Evolutionary conservation across 345 rosid species (phyloP).

Genomic region (Pugionium cornutum): DNA sequence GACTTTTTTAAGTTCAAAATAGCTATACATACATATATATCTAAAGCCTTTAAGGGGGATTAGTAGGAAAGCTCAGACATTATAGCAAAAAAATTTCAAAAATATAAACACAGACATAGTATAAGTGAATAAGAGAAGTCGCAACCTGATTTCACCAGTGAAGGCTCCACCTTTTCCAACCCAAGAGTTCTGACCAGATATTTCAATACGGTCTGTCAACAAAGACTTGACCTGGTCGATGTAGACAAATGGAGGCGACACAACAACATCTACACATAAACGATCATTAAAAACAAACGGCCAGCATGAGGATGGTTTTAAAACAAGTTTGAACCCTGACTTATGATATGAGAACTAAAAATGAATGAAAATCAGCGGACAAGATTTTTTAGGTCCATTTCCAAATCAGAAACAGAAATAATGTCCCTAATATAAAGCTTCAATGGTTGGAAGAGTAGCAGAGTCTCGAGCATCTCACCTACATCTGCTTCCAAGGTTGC

Average conservation of each 20-base stretch:
- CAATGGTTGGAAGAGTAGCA: conserved; percentile 2
- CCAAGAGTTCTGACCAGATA: conserved; percentile 98
- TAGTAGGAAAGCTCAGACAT: neutral
- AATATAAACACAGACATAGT: neutral
- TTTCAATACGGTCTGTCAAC: conserved; percentile 66
- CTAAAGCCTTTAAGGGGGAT: neutral
- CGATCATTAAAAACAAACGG: conserved; percentile 11
- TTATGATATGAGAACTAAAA: neutral
- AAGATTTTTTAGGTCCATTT: conserved; percentile 6
- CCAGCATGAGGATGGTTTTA: conserved; percentile 2
- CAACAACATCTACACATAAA: conserved; percentile 72
- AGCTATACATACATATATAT: neutral
- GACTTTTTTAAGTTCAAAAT: neutral
- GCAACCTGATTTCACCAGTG: conserved; percentile 97
- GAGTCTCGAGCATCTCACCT: conserved; percentile 49
- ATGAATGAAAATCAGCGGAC: neutral
- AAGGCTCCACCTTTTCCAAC: conserved; percentile 96
- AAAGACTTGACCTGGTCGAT: conserved; percentile 76
- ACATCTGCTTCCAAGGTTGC: conserved; percentile 88
- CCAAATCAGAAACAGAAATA: neutral
- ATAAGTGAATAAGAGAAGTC: conserved; percentile 16
- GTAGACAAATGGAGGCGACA: conserved; percentile 95
- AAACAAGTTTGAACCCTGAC: neutral
- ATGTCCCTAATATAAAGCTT: neutral
- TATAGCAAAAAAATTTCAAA: neutral